These are phyloP conservation scores for Backusella liffmaniae DNA, from an alignment of 192 early-diverging fungal species.

Conservation along the genomic window DNA sequence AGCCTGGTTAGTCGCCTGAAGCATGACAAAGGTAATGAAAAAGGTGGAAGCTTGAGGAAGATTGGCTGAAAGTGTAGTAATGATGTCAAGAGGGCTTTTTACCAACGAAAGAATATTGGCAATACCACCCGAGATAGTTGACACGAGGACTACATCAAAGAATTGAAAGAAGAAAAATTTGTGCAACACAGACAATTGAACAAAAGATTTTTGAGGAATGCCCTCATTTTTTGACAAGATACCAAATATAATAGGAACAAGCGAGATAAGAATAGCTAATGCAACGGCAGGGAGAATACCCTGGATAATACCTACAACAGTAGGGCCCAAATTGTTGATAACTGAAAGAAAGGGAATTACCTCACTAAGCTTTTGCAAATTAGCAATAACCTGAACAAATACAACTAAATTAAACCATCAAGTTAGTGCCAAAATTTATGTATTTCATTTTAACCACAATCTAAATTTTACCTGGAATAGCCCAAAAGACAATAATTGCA, in stretches of 20 bases:
- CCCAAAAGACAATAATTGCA: constrained; percentile 72
- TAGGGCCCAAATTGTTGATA: constrained; percentile 35
- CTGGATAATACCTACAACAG: constrained; percentile 53
- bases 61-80: constrained; percentile 51
- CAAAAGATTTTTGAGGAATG: constrained; percentile 50
- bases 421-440: not conserved
- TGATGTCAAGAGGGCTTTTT: constrained; percentile 45
- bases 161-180: constrained; percentile 81
- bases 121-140: constrained; percentile 69
- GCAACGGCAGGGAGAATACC: constrained; percentile 77
- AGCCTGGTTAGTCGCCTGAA: constrained; percentile 67
- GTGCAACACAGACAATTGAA: constrained; percentile 62
- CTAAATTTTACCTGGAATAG: constrained; percentile 51
- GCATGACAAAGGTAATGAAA: constrained; percentile 83
- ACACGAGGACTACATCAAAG: constrained; percentile 77
- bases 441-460: not conserved
- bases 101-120: constrained; percentile 46
- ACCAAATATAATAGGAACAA: constrained; percentile 67
- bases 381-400: constrained; percentile 52
- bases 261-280: constrained; percentile 65
- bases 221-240: constrained; percentile 63
- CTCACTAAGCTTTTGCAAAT: constrained; percentile 47
- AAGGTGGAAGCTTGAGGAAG: constrained; percentile 78
- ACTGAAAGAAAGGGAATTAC: constrained; percentile 52
- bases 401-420: constrained; percentile 41